Evolutionary conservation across 208 protist genomes (phyloP).

Genomic region (Leishmania gerbilli): DNA sequence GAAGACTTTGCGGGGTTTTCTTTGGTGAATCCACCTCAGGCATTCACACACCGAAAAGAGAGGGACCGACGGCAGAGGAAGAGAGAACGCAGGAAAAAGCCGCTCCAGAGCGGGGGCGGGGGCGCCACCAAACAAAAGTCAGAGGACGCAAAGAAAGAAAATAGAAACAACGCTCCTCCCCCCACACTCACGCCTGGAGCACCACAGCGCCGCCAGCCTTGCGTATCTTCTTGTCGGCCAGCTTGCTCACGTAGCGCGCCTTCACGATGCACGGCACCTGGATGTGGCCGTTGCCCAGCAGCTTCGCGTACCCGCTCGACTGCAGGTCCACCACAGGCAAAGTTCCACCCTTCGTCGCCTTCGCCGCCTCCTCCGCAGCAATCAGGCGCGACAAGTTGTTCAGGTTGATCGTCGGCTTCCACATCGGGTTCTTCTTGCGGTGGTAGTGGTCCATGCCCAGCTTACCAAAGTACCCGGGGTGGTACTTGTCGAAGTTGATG

Average conservation of each 20-base stretch:
- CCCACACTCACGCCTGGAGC: constrained; percentile 92
- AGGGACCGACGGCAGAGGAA: neutral
- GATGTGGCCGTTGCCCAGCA: constrained; percentile 98
- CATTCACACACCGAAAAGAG: neutral
- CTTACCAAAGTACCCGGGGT: constrained; percentile 99
- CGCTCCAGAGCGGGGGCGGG: neutral
- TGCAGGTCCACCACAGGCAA: constrained; percentile 99
- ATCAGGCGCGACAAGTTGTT: constrained; percentile 99
- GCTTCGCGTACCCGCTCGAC: constrained; percentile 98
- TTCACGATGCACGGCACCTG: constrained; percentile 99
- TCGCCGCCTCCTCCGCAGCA: constrained; percentile 84
- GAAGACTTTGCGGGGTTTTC: neutral
- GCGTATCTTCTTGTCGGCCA: constrained; percentile 99
- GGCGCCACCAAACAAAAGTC: neutral
- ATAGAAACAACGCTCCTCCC: constrained; percentile 30
- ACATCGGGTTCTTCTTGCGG: constrained; percentile 92
- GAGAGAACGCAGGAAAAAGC: neutral
- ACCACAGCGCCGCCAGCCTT: constrained; percentile 98
- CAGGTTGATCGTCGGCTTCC: constrained; percentile 98
- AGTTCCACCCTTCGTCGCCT: constrained; percentile 78
- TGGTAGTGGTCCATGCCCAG: constrained; percentile 99
- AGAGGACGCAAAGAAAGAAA: constrained; percentile 18
- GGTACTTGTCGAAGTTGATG: constrained; percentile 99
- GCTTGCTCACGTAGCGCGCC: constrained; percentile 98
- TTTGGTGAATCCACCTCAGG: neutral